These are phyloP conservation scores for Croton setiger DNA, from an alignment of 441 rosid genomes.

Conservation along the genomic window DNA sequence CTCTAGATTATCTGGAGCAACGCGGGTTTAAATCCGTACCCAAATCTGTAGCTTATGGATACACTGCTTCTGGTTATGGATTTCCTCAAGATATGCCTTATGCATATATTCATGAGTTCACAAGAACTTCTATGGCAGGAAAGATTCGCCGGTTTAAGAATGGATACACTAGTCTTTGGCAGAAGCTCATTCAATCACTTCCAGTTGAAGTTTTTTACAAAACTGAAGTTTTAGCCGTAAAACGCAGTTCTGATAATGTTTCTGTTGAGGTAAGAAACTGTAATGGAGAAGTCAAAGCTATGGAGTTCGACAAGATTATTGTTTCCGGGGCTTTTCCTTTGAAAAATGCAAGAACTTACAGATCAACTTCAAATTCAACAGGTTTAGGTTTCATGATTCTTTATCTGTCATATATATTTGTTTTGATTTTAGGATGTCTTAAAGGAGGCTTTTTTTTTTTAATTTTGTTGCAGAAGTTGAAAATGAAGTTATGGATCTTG, in stretches of 20 bases:
- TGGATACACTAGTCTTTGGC: slow-evolving; percentile 62
- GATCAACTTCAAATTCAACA: slow-evolving; percentile 33
- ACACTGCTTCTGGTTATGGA: slow-evolving; percentile 78
- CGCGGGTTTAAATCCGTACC: slow-evolving; percentile 56
- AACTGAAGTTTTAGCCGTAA: slow-evolving; percentile 45
- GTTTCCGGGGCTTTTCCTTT: slow-evolving; percentile 59
- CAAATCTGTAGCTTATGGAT: slow-evolving; percentile 63
- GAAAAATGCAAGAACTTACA: slow-evolving; percentile 47
- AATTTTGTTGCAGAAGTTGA: slow-evolving; percentile 44
- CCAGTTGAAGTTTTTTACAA: slow-evolving; percentile 38
- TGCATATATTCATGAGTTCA: slow-evolving; percentile 71
- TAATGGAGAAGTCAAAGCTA: slow-evolving; percentile 33
- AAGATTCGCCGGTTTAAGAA: slow-evolving; percentile 60
- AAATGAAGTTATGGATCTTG: slow-evolving; percentile 42
- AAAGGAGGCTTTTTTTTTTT: slow-evolving; percentile 18
- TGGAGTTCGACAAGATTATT: slow-evolving; percentile 61
- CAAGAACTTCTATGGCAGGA: slow-evolving; percentile 75
- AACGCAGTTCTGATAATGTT: slow-evolving; percentile 34
- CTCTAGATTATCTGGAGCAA: slow-evolving; percentile 44
- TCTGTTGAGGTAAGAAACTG: slow-evolving; percentile 32
- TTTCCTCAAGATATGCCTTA: slow-evolving; percentile 72
- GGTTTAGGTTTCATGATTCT: slow-evolving; percentile 49
- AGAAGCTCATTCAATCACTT: slow-evolving; percentile 46
- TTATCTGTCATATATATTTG: not conserved
- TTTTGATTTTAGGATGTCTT: not conserved